These are phyloP conservation scores for Elsinoe arachidis DNA, from an alignment of 2,329 filamentous ascomycete genomes.

Conservation along the genomic window DNA sequence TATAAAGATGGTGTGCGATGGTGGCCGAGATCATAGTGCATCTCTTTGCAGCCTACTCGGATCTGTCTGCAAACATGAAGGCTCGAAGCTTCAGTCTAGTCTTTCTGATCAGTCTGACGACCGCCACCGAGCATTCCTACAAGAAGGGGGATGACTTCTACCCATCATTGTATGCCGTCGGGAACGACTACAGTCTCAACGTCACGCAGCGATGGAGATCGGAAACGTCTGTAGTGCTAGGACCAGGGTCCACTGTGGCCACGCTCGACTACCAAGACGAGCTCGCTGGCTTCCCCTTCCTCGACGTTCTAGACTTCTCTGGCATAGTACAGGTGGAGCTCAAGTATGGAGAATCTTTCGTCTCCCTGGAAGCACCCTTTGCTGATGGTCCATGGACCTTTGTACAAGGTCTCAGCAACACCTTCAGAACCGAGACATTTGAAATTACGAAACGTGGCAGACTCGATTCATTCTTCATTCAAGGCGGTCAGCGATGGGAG, in stretches of 20 bases:
- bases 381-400: slow-evolving; percentile 30
- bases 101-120: not conserved
- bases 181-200: not conserved
- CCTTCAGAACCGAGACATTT: slow-evolving; percentile 34
- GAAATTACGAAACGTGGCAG: slow-evolving; percentile 27
- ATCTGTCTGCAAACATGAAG: not conserved
- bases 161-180: not conserved
- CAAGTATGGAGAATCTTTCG: slow-evolving; percentile 30
- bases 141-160: not conserved
- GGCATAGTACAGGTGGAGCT: slow-evolving; percentile 28
- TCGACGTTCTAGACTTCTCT: slow-evolving; percentile 23
- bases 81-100: not conserved
- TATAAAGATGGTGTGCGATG: too few relatives aligned
- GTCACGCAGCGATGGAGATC: not conserved
- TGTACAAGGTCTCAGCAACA: slow-evolving; percentile 25
- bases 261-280: slow-evolving; percentile 29
- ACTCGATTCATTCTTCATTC: slow-evolving; percentile 29
- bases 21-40: too few relatives aligned
- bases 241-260: not conserved
- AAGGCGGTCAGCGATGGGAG: slow-evolving; percentile 37
- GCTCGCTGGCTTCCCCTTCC: slow-evolving; percentile 28
- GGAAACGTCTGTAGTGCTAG: not conserved
- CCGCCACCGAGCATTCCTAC: not conserved
- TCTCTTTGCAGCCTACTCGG: too few relatives aligned
- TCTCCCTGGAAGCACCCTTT: slow-evolving; percentile 22